A percentile compares a stretch with the other conserved stretches of the same genome.
These are phyloP conservation scores for Isatis lusitanica DNA, from an alignment of 441 rosid genomes.

Conservation along the genomic window DNA sequence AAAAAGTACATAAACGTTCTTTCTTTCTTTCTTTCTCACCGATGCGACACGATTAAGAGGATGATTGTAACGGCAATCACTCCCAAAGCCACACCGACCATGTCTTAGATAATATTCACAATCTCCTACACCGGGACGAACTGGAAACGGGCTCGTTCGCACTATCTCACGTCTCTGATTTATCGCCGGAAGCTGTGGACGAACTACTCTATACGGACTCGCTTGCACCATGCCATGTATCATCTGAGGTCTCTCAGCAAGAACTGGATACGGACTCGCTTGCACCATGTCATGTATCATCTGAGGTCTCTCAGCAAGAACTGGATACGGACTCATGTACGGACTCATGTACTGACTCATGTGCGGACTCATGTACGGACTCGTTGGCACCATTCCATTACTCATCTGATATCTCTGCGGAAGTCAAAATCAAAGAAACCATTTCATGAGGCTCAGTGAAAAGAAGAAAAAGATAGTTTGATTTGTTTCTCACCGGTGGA, in stretches of 20 bases:
- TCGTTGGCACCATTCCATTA: too few relatives aligned
- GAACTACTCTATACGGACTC: neutral
- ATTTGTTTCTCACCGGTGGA: too few relatives aligned
- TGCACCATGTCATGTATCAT: neutral
- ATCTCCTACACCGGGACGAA: conserved; percentile 35
- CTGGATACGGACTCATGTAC: too few relatives aligned
- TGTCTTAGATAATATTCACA: neutral
- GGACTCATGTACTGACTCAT: too few relatives aligned
- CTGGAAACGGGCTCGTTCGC: neutral
- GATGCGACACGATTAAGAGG: conserved; percentile 42
- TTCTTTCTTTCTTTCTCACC: neutral
- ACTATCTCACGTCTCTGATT: neutral
- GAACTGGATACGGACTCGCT: neutral
- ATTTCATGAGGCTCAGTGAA: too few relatives aligned
- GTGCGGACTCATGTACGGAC: too few relatives aligned
- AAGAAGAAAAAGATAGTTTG: too few relatives aligned
- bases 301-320: neutral
- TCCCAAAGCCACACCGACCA: conserved; percentile 51
- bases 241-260: neutral
- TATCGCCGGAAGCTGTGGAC: conserved; percentile 34
- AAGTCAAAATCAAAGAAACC: too few relatives aligned
- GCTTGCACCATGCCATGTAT: neutral
- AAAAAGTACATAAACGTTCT: neutral
- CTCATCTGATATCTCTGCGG: too few relatives aligned
- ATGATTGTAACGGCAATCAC: conserved; percentile 66